A percentile compares a stretch with the other conserved stretches of the same genome.
phyloP scores from a whole-genome alignment of 2,329 filamentous ascomycete genomes.

The Venturia oleaginea region DNA sequence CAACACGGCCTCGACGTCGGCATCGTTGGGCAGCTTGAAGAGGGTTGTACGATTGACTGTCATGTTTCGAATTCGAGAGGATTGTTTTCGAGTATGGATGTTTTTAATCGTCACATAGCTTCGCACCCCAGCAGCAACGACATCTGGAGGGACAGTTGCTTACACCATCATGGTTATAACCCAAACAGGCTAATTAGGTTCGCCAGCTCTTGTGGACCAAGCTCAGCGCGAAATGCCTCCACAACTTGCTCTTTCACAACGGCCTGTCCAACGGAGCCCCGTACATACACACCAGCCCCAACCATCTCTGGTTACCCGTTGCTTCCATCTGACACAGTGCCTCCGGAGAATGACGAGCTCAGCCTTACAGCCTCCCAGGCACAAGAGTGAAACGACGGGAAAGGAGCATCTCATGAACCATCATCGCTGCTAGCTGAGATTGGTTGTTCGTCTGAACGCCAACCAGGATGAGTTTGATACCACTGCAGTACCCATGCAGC shows the following conservation, averaged over 20 bases:
- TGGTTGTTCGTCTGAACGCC: neutral
- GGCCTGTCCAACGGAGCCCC: too few relatives aligned
- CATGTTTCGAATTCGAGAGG: neutral
- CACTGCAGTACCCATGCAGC: neutral
- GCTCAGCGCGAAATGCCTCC: neutral
- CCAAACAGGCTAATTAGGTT: too few relatives aligned
- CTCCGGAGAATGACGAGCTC: too few relatives aligned
- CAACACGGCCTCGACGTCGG: constrained; percentile 11
- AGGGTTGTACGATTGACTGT: constrained; percentile 15
- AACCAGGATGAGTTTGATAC: neutral
- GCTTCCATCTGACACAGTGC: too few relatives aligned
- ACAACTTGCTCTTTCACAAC: too few relatives aligned
- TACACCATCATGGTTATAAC: neutral
- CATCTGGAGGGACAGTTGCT: neutral
- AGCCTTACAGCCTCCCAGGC: too few relatives aligned
- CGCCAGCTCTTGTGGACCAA: neutral
- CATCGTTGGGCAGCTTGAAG: constrained; percentile 14
- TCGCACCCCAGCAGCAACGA: neutral
- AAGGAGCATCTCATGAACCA: too few relatives aligned
- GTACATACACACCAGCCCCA: too few relatives aligned
- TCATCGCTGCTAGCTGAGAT: too few relatives aligned
- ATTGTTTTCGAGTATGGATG: neutral
- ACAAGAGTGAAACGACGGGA: too few relatives aligned
- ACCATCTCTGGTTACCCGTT: too few relatives aligned
- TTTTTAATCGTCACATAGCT: neutral